phyloP scores from a whole-genome alignment of 176 grass and related monocot genomes.

The Zea luxurians region DNA sequence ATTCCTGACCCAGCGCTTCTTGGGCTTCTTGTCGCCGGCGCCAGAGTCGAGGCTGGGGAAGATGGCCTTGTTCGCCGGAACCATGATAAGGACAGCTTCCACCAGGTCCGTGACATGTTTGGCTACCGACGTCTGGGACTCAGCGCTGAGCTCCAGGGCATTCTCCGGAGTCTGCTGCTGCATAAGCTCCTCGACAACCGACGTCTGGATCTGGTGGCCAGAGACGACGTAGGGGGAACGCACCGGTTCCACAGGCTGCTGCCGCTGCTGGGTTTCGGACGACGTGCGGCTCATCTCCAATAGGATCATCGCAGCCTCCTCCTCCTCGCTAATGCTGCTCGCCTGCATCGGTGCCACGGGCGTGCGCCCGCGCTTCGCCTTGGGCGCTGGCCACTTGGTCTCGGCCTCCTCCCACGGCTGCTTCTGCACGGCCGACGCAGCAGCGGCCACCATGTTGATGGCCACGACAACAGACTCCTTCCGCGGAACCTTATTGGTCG shows the following conservation, averaged over 20 bases:
- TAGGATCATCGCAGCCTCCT: constrained; percentile 41
- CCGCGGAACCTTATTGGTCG: not conserved
- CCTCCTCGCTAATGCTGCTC: not conserved
- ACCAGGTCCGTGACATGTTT: constrained; percentile 6
- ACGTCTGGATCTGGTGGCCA: constrained; percentile 1
- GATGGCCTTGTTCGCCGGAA: not conserved
- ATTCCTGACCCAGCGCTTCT: constrained; percentile 15
- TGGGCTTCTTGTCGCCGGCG: not conserved
- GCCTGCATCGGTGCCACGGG: not conserved
- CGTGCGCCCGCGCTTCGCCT: constrained; percentile 31
- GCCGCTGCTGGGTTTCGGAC: not conserved
- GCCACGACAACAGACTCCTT: not conserved
- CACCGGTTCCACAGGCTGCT: not conserved
- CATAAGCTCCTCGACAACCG: not conserved
- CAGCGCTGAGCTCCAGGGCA: constrained; percentile 11
- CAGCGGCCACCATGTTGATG: not conserved
- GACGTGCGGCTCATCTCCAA: constrained; percentile 4
- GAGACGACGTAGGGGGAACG: not conserved
- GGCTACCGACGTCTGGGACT: not conserved
- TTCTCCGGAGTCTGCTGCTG: constrained; percentile 1
- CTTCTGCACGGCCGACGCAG: not conserved
- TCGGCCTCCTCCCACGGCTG: not conserved
- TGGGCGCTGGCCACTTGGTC: constrained; percentile 17
- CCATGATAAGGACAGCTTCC: not conserved
- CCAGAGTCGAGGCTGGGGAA: not conserved